A percentile compares a stretch with the other conserved stretches of the same genome.
Conservation (phyloP, 306 rosid species). For the Pyrus pyrifolia region DNA sequence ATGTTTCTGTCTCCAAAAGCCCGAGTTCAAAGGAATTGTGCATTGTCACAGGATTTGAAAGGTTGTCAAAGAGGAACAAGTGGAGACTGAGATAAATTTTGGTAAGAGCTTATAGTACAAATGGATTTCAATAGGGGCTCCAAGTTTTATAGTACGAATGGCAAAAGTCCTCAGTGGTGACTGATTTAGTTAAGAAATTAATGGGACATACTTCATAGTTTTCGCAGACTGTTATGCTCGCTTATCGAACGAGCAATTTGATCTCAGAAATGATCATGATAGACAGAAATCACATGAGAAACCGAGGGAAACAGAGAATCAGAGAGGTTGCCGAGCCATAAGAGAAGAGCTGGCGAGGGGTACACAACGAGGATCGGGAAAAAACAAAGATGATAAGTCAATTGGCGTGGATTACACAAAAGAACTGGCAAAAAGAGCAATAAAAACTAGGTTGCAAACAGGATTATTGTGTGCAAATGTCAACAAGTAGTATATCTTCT, state of each 20-base stretch:
- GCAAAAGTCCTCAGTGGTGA: constrained; percentile 22
- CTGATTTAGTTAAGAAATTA: constrained; percentile 40
- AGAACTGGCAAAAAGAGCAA: neutral
- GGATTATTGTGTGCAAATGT: no score
- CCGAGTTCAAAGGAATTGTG: no score
- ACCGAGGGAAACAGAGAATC: no score
- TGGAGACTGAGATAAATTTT: constrained; percentile 15
- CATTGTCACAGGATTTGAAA: constrained; percentile 30
- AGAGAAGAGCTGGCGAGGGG: no score
- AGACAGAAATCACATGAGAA: neutral
- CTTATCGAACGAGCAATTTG: constrained; percentile 56
- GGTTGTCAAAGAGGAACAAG: constrained; percentile 31
- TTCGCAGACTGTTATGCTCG: constrained; percentile 42
- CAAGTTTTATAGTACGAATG: neutral
- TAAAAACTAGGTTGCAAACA: no score
- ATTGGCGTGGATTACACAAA: no score
- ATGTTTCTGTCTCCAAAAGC: no score
- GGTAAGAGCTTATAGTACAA: constrained; percentile 5
- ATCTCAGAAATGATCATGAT: constrained; percentile 39
- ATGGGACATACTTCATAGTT: constrained; percentile 56
- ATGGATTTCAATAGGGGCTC: constrained; percentile 29
- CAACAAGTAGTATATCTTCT: no score
- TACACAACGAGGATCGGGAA: no score
- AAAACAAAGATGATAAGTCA: no score
- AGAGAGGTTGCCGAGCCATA: no score